phyloP scores from a whole-genome alignment of 305 asterid species.

The Fraxinus paxiana region DNA sequence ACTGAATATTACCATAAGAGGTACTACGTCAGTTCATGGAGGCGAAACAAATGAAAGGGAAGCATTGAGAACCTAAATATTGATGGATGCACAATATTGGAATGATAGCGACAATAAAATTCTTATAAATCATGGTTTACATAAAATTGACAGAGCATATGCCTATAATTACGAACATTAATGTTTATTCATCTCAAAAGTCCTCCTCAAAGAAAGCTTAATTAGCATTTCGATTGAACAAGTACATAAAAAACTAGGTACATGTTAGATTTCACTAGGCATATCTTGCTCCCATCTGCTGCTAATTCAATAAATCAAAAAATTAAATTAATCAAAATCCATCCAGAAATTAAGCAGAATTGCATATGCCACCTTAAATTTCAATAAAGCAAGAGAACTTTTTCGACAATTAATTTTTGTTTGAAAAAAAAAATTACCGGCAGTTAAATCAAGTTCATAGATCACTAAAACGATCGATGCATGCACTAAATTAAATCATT shows the following conservation, averaged over 20 bases:
- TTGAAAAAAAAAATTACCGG: background rate
- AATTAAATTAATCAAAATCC: background rate
- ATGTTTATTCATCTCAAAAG: background rate
- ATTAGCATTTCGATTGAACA: background rate
- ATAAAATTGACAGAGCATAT: background rate
- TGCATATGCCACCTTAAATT: slow-evolving; percentile 14
- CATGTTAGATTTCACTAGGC: background rate
- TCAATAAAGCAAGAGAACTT: slow-evolving; percentile 16
- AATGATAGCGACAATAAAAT: background rate
- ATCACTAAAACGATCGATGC: background rate
- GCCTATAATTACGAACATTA: background rate
- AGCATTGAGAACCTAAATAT: background rate
- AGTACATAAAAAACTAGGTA: background rate
- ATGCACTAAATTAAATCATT: slow-evolving; percentile 6
- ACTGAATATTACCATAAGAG: background rate
- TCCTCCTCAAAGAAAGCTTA: background rate
- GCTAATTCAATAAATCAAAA: background rate
- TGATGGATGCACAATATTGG: background rate
- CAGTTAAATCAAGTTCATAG: slow-evolving; percentile 14
- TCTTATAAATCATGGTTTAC: background rate
- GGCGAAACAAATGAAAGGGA: background rate
- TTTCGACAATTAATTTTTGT: background rate
- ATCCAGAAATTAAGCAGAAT: slow-evolving; percentile 16
- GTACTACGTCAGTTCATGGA: background rate
- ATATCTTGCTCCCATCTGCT: background rate